phyloP scores from a whole-genome alignment of 345 rosid genomes.

The Draba incana region DNA sequence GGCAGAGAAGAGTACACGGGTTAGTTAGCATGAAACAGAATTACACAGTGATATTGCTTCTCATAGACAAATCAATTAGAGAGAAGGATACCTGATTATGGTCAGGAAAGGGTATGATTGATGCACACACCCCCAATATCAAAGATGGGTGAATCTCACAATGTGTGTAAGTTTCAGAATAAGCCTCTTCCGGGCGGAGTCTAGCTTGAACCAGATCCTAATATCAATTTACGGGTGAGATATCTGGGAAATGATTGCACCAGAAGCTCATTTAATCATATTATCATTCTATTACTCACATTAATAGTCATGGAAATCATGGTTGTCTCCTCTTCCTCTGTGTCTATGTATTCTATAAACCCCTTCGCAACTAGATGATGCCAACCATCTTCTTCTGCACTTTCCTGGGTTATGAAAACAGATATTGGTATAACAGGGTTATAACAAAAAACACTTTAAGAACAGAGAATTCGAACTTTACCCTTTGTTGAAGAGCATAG shows the following conservation, averaged over 20 bases:
- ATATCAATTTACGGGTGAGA: constrained; percentile 27
- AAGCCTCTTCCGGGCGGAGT: constrained; percentile 73
- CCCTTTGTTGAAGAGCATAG: constrained; percentile 86
- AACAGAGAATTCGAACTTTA: constrained; percentile 37
- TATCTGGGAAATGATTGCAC: constrained; percentile 12
- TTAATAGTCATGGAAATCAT: constrained; percentile 99
- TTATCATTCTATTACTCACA: constrained; percentile 51
- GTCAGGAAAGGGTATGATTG: constrained; percentile 98
- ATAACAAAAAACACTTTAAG: neutral
- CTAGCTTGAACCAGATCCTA: constrained; percentile 96
- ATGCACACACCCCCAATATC: constrained; percentile 96
- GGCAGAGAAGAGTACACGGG: neutral
- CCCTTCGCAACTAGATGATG: constrained; percentile 90
- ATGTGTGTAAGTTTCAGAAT: constrained; percentile 87
- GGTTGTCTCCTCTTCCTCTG: constrained; percentile 98
- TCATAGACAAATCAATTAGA: constrained; percentile 11
- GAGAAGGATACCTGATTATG: constrained; percentile 83
- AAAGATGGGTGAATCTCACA: constrained; percentile 99
- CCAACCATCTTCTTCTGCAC: constrained; percentile 90
- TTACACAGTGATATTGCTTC: neutral
- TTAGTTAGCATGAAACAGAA: constrained; percentile 23
- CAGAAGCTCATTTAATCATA: neutral
- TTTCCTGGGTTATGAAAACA: constrained; percentile 58
- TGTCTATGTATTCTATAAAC: constrained; percentile 90
- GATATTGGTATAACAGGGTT: constrained; percentile 7